Base-by-base conservation (phyloP, 306 rosid species). In the Clitoria ternatea region DNA sequence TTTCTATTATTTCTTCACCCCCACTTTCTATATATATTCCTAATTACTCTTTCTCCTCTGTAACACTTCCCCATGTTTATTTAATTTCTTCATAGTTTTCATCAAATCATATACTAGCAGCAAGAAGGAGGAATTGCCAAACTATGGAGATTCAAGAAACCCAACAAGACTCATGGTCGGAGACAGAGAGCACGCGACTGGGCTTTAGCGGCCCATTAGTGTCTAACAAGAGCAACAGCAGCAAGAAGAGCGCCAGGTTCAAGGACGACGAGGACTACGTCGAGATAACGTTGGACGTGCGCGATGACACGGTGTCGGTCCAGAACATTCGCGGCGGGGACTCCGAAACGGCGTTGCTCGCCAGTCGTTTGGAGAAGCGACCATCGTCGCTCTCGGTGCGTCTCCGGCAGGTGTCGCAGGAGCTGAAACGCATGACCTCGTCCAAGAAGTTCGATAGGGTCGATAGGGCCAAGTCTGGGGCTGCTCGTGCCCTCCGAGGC, bases 141-240 rank as follows among this genome's bases (percentile, higher is more conserved):
- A n/a, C n/a, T n/a, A 56, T 88, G 98, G 97, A 92, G 88, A 84
- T 82, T 63, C 81, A 88, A 69, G 92, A 88, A 35, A 76, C 76
- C 36, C 79, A 63, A 6, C 35, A 19, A 0, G 92, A 86, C 11
- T 32, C 77, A 14, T 84, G 72, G 80, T 85, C 96, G 6, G 98
- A 92, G 19, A 70, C 87, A 0, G 92, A 71, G 29, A 88, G 87
- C 77, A 69, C 83, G 1, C 36, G 84, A 69, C 77, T 77, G 23
- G 92, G 83, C 33, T 78, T 80, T 75, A 92, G 96, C 13, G 95
- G 92, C 4, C 92, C 95, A 1, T 66, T 83, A 19, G 81, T 80
- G 3, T 35, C 86, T 18, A 55, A 74, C 79, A 80, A 72, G 42
- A 80, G 63, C 49, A 81, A 62, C 70, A 76, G 79, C 76, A 85